Evolutionary conservation across 768 basidiomycete species (phyloP).

Genomic region (Botryobasidium botryosum): DNA sequence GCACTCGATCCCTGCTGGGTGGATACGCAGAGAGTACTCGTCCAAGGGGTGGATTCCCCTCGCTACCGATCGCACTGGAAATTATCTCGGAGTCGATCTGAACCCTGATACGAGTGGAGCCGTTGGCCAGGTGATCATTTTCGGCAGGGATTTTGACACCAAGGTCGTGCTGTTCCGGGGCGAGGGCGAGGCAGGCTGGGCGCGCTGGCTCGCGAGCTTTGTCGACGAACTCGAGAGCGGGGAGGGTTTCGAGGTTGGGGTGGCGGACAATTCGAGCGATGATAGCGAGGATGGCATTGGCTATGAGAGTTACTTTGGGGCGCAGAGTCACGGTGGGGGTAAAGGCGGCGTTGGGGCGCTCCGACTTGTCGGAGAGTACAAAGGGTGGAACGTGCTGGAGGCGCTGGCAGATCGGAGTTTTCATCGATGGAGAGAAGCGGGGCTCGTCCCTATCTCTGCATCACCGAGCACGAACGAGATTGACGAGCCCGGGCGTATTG

Average conservation of each 20-base stretch:
- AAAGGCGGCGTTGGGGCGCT: slow-evolving; percentile 62
- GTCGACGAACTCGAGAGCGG: slow-evolving; percentile 85
- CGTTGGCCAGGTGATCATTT: slow-evolving; percentile 88
- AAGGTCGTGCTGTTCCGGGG: slow-evolving; percentile 92
- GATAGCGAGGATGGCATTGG: slow-evolving; percentile 72
- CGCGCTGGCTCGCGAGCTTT: slow-evolving; percentile 79
- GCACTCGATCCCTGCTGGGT: slow-evolving; percentile 78
- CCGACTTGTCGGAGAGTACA: slow-evolving; percentile 68
- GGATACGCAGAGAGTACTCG: slow-evolving; percentile 82
- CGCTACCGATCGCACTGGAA: slow-evolving; percentile 82
- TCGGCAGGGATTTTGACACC: slow-evolving; percentile 97
- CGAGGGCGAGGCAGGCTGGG: slow-evolving; percentile 86
- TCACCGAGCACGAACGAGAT: no score
- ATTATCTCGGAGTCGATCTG: slow-evolving; percentile 92
- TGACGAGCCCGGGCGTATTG: no score
- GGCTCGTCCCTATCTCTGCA: slow-evolving; percentile 22
- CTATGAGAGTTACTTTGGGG: slow-evolving; percentile 75
- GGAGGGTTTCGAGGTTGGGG: slow-evolving; percentile 72
- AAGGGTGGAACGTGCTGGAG: slow-evolving; percentile 84
- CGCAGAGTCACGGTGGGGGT: slow-evolving; percentile 60
- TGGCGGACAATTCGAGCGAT: slow-evolving; percentile 29
- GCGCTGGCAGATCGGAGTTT: slow-evolving; percentile 86
- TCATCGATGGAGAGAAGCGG: slow-evolving; percentile 69
- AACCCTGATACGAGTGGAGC: slow-evolving; percentile 64
- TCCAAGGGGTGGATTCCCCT: slow-evolving; percentile 95